Evolutionary conservation across 2,329 filamentous ascomycete genomes (phyloP).

Genomic region (Ophiosphaerella herpotricha): DNA sequence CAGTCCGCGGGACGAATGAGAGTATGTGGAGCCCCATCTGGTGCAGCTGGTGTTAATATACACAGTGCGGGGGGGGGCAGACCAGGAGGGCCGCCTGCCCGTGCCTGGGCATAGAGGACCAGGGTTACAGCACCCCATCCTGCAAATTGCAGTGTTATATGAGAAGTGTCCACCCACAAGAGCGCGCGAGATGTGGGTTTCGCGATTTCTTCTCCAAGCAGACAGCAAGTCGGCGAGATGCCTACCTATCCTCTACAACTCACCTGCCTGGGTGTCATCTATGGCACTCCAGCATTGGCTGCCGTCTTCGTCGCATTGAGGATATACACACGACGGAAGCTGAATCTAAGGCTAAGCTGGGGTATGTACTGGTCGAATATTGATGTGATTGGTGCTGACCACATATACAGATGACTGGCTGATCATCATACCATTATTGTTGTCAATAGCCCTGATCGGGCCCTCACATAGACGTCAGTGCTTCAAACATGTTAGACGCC

Average conservation of each 20-base stretch:
- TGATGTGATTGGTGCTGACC: slow-evolving; percentile 21
- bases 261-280: slow-evolving; percentile 45
- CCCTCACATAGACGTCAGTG: slow-evolving; percentile 43
- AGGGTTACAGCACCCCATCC: slow-evolving; percentile 18
- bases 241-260: slow-evolving; percentile 45
- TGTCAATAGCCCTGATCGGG: slow-evolving; percentile 45
- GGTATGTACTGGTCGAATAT: slow-evolving; percentile 26
- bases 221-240: slow-evolving; percentile 38
- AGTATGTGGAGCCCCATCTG: slow-evolving; percentile 17
- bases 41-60: slow-evolving; percentile 23
- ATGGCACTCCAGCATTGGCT: slow-evolving; percentile 39
- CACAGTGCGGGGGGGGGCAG: slow-evolving; percentile 19
- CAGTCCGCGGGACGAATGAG: slow-evolving; percentile 18
- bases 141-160: slow-evolving; percentile 26
- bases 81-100: slow-evolving; percentile 11
- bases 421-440: slow-evolving; percentile 40
- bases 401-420: slow-evolving; percentile 43
- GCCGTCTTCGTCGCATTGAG: slow-evolving; percentile 41
- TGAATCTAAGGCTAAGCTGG: slow-evolving; percentile 43
- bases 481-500: neutral
- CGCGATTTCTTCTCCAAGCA: slow-evolving; percentile 28
- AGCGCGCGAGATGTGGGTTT: slow-evolving; percentile 33
- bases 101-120: slow-evolving; percentile 19
- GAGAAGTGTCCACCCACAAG: slow-evolving; percentile 31
- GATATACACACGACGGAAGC: slow-evolving; percentile 45